Conservation (phyloP, 163 green algal species). For the Scenedesmus sp. region DNA sequence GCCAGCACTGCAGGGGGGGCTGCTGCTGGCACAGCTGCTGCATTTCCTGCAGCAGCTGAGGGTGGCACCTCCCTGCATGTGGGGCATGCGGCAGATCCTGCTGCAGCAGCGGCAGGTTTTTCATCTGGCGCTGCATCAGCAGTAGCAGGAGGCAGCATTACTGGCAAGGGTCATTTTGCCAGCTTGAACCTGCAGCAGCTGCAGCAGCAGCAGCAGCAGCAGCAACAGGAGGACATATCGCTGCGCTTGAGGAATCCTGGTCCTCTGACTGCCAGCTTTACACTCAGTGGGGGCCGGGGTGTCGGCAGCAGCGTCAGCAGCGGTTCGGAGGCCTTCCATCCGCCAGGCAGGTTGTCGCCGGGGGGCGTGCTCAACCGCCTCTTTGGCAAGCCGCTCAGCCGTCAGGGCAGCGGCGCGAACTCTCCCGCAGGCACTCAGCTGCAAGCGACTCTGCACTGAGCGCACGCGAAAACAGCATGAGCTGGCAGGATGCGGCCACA, state of each 20-base stretch:
- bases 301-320: not conserved
- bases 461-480: not conserved
- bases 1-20: not conserved
- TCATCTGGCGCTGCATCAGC: slow-evolving; percentile 16
- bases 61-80: not conserved
- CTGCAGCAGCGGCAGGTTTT: not conserved
- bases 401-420: not conserved
- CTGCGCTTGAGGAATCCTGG: not conserved
- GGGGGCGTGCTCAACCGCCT: not conserved
- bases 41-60: not conserved
- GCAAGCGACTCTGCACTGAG: not conserved
- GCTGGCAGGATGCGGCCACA: not conserved
- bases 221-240: not conserved
- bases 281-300: not conserved
- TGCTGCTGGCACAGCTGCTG: no score
- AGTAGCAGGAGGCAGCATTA: not conserved
- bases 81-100: not conserved
- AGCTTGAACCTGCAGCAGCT: not conserved
- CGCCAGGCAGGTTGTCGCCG: not conserved
- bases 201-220: not conserved
- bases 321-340: not conserved
- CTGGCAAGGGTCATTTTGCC: not conserved
- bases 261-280: not conserved
- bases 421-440: not conserved
- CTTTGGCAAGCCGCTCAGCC: not conserved